phyloP scores from a whole-genome alignment of 1,284 basidiomycete species.

The Trametes versicolor region DNA sequence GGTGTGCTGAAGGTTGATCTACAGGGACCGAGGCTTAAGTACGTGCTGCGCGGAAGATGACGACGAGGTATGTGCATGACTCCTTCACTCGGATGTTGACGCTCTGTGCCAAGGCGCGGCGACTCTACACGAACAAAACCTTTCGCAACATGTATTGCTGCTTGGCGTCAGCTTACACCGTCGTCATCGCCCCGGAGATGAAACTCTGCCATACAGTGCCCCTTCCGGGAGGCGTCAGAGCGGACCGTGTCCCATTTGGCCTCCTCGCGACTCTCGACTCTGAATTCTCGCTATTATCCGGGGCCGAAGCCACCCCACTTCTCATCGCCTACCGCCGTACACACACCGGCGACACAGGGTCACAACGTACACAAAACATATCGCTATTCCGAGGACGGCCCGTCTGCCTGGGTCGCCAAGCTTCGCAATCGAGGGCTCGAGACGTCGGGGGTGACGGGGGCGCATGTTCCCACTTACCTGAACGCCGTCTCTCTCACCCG shows the following conservation, averaged over 20 bases:
- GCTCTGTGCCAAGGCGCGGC: no score
- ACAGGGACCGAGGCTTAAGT: no score
- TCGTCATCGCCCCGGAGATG: conserved; percentile 1
- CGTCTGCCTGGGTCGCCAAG: no score
- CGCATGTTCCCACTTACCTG: no score
- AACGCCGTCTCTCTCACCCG: no score
- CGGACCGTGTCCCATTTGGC: neutral
- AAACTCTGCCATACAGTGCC: neutral
- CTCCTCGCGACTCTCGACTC: neutral
- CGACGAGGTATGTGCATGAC: no score
- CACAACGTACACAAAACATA: neutral
- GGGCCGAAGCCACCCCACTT: neutral
- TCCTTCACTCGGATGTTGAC: neutral
- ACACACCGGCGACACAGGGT: neutral
- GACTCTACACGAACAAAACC: no score
- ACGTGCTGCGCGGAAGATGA: no score
- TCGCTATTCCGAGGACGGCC: no score
- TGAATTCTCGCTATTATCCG: no score
- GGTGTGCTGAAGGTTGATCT: neutral
- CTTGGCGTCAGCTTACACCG: neutral
- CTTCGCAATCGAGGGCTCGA: no score
- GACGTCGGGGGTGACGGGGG: no score
- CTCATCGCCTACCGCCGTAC: neutral
- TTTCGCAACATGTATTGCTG: neutral
- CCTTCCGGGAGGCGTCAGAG: neutral